Conservation (phyloP, 768 basidiomycete genomes). For the Leucosporidium scottii region DNA sequence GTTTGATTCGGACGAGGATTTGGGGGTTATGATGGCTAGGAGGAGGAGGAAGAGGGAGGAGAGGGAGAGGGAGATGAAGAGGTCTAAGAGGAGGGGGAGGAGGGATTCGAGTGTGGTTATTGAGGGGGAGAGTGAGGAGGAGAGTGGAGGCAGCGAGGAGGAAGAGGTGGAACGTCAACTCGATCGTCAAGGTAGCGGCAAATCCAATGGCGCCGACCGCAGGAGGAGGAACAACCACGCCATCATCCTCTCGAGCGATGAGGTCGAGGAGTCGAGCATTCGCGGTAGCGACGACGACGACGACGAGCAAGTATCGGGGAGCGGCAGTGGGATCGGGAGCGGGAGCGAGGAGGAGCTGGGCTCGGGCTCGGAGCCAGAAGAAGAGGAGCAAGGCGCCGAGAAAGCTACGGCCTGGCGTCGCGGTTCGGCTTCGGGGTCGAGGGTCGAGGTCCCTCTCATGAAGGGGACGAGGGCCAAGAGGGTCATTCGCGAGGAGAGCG, state of each 20-base stretch:
- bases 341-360: not conserved
- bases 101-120: not conserved
- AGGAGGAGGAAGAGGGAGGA: no score
- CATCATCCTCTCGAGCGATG: no score
- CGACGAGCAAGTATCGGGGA: not conserved
- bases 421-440: no score
- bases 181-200: not conserved
- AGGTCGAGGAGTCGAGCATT: not conserved
- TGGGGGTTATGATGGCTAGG: no score
- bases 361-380: not conserved
- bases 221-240: no score
- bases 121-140: not conserved
- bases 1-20: no score
- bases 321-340: not conserved
- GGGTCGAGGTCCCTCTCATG: no score
- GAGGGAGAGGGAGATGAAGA: not conserved
- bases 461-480: not conserved
- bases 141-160: not conserved
- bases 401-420: not conserved
- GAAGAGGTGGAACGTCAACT: not conserved
- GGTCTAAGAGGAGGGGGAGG: not conserved
- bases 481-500: not conserved
- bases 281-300: not conserved
- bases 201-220: no score
- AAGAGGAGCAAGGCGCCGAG: no score